phyloP scores from a whole-genome alignment of 202 grass and related monocot genomes.

The Saccharum hybrid region DNA sequence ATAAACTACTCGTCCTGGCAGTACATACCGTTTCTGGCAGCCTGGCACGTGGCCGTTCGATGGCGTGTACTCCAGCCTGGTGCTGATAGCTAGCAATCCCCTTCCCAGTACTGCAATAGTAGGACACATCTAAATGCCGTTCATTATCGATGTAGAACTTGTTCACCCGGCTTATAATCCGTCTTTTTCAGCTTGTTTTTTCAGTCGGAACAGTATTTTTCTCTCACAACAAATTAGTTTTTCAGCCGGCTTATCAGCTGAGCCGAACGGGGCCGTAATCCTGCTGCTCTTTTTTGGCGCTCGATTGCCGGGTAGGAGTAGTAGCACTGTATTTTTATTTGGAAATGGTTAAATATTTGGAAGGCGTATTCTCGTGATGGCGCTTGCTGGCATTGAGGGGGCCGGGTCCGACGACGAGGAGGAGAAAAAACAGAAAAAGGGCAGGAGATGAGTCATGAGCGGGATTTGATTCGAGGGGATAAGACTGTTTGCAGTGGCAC shows the following conservation, averaged over 20 bases:
- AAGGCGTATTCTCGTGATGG: background rate
- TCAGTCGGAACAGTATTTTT: no score
- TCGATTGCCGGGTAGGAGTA: background rate
- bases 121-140: no score
- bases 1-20: background rate
- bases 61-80: no score
- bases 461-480: constrained; percentile 18
- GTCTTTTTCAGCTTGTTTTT: no score
- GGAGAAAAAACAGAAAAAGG: background rate
- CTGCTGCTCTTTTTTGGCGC: background rate
- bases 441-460: background rate
- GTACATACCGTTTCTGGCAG: background rate
- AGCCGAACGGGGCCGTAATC: no score
- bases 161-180: no score
- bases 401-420: background rate
- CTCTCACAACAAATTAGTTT: no score
- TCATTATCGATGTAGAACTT: background rate
- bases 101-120: no score
- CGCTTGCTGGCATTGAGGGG: background rate
- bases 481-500: no score
- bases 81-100: no score
- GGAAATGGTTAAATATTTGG: background rate
- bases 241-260: no score
- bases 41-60: constrained; percentile 3
- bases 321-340: no score